Conservation (phyloP, 306 rosid species). For the Lupinus albus region DNA sequence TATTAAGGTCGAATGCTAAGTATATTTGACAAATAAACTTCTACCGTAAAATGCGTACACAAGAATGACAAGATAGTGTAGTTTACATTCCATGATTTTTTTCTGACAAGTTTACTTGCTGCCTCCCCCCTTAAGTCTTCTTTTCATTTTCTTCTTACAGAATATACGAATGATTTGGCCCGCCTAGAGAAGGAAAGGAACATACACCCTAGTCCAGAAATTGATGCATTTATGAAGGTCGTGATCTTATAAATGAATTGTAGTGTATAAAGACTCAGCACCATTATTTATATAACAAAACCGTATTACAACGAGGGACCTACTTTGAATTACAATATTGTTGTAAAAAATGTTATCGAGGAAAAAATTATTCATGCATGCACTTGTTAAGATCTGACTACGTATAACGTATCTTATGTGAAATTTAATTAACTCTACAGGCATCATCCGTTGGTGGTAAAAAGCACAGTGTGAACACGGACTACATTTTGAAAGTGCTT, state of each 20-base stretch:
- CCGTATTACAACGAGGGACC: too few species aligned
- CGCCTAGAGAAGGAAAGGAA: conserved; percentile 60
- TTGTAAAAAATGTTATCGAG: too few species aligned
- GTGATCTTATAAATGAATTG: conserved; percentile 9
- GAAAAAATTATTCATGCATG: conserved; percentile 13
- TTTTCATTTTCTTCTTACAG: conserved; percentile 43
- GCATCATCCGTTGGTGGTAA: conserved; percentile 84
- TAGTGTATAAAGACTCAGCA: background rate
- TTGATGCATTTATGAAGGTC: conserved; percentile 95
- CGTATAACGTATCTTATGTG: background rate
- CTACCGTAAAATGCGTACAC: background rate
- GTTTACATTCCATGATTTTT: background rate
- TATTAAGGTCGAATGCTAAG: background rate
- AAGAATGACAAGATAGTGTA: background rate
- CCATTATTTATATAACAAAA: too few species aligned
- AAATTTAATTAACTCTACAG: conserved; percentile 50
- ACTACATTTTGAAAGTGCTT: conserved; percentile 75
- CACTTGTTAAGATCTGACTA: background rate
- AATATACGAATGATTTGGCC: conserved; percentile 49
- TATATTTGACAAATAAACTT: conserved; percentile 3
- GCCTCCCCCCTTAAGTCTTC: background rate
- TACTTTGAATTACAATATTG: too few species aligned
- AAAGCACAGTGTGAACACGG: conserved; percentile 76
- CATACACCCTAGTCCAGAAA: conserved; percentile 76
- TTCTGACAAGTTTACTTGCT: conserved; percentile 20